Percentiles rank a stretch among this genome's conserved stretches.
These are phyloP conservation scores for Trichoderma polysporum DNA, from an alignment of 2,329 filamentous ascomycete species.

Conservation along the genomic window DNA sequence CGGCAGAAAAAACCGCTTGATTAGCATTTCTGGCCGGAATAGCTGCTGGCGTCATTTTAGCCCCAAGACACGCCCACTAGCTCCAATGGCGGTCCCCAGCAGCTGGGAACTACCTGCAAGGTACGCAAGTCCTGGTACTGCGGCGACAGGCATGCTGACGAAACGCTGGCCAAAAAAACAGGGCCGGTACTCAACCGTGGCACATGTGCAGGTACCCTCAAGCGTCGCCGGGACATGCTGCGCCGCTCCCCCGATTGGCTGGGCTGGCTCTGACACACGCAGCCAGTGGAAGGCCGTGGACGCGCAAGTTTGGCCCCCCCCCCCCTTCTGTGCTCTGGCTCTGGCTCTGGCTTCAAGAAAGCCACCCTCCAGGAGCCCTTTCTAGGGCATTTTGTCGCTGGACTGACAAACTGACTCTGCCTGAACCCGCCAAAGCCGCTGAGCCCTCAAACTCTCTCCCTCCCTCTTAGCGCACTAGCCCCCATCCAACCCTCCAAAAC, in stretches of 20 bases:
- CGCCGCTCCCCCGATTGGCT: conserved; percentile 26
- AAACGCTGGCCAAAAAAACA: background rate
- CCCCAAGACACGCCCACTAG: background rate
- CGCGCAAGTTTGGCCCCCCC: conserved; percentile 13
- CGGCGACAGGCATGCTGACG: background rate
- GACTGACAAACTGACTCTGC: too few relatives aligned
- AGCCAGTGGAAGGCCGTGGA: background rate
- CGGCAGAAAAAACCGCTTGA: background rate
- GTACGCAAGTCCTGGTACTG: background rate
- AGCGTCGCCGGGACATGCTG: conserved; percentile 16
- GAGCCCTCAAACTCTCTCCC: background rate
- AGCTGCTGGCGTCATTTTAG: background rate
- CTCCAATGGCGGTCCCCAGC: background rate
- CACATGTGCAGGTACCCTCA: conserved; percentile 14
- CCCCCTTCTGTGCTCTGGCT: background rate
- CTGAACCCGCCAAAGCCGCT: background rate
- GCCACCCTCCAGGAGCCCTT: background rate
- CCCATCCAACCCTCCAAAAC: conserved; percentile 10
- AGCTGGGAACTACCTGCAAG: conserved; percentile 11
- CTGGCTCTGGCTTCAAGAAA: background rate
- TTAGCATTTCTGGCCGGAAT: background rate
- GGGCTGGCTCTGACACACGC: background rate
- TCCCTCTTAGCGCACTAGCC: background rate
- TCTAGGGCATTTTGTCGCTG: background rate
- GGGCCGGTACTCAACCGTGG: background rate